Evolutionary conservation across 768 basidiomycete species (phyloP), one percentile per base, ranked within the genome.

Genomic region (Termitomyces sp.): DNA sequence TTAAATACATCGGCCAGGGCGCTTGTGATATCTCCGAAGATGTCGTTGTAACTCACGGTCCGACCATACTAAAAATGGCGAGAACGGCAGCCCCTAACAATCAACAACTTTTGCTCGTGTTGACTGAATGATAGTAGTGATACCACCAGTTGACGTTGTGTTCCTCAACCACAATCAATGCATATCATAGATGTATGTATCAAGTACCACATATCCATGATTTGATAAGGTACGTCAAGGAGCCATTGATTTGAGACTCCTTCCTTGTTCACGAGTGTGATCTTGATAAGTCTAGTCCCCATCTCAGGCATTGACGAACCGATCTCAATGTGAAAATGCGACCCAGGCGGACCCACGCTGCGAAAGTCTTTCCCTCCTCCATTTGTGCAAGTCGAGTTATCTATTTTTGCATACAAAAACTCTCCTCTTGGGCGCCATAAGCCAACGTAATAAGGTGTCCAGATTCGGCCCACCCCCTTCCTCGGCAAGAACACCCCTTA

Each of bases 381-480:
- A 61, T 66, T 60, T 63, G 63, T 62, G 57, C 42, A 52, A 29
- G 45, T 49, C 56, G 28, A 45, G 45, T 18, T 6, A 34, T 50
- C 56, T 16, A 45, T 37, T 13, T 36, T 34, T 60, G 39, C 47
- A 55, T 44, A 54, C 26, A 52, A 33, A 51, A 54, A 20, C 52
- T 49, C 47, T 55, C 56, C 39, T 56, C 26, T n/a, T 13, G 45
- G n/a, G 33, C 15, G 9, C 37, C 53, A 37, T 36, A 47, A 52
- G 18, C 44, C 54, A 61, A 70, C 67, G 67, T 68, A 68, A 70
- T 67, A 6, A 56, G 61, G 65, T 24, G 59, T 57, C 61, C 58
- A 48, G 63, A 64, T 64, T 58, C 47, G 53, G 54, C 26, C 58
- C 42, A 18, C 45, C 58, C 41, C 58, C 59, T 64, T 65, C 59